phyloP scores from a whole-genome alignment of 345 rosid species.

The Rhodomyrtus tomentosa region DNA sequence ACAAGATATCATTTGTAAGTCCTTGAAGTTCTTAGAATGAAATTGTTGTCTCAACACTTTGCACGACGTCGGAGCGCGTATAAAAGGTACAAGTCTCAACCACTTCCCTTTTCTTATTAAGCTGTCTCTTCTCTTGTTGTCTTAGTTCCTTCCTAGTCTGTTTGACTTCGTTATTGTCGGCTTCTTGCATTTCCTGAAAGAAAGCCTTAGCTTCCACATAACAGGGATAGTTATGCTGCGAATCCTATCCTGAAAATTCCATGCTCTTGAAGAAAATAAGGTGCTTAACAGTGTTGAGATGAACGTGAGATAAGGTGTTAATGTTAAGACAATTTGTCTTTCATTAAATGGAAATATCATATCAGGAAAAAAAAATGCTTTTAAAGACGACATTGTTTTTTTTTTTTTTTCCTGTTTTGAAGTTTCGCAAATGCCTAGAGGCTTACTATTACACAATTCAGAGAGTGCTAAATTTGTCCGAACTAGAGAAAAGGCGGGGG shows the following conservation, averaged over 20 bases:
- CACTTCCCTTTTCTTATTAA: neutral
- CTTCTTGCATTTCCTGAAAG: neutral
- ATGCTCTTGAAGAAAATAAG: too few relatives aligned
- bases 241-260: neutral
- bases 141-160: neutral
- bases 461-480: neutral
- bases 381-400: neutral
- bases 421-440: neutral
- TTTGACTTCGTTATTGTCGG: neutral
- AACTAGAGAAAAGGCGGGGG: neutral
- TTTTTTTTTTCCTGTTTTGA: neutral
- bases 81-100: neutral
- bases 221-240: neutral
- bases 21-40: neutral
- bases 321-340: neutral
- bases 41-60: neutral
- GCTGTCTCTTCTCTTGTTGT: neutral
- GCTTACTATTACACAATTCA: neutral
- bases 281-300: too few relatives aligned
- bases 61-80: neutral
- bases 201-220: neutral
- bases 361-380: neutral
- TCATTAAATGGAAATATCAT: neutral
- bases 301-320: too few relatives aligned
- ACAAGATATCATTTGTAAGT: neutral